These are phyloP conservation scores for Cladophialophora chaetospira DNA, from an alignment of 2,329 filamentous ascomycete species.

Conservation along the genomic window DNA sequence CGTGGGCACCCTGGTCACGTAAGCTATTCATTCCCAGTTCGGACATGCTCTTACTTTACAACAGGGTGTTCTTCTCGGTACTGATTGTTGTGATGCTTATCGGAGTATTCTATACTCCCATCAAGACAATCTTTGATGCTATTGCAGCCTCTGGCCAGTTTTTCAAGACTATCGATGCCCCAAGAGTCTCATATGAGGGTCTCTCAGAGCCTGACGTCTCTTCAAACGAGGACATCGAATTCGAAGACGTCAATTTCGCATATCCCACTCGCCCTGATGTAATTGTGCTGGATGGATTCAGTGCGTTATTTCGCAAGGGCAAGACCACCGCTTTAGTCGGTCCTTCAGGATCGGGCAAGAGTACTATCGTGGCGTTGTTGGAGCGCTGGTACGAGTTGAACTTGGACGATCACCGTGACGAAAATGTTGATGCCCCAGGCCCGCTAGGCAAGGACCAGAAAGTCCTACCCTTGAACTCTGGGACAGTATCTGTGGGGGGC, in stretches of 20 bases:
- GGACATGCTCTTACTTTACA: slow-evolving; percentile 1
- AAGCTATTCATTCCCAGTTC: slow-evolving; percentile 4
- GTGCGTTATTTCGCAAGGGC: slow-evolving; percentile 38
- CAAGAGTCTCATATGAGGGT: slow-evolving; percentile 47
- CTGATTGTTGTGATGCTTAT: slow-evolving; percentile 48
- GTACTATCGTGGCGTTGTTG: slow-evolving; percentile 47
- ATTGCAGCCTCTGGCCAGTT: slow-evolving; percentile 86
- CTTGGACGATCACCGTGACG: background rate
- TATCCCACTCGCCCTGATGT: slow-evolving; percentile 59
- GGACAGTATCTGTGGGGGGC: no score
- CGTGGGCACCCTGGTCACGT: slow-evolving; percentile 44
- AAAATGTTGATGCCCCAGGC: background rate
- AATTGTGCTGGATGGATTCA: slow-evolving; percentile 40
- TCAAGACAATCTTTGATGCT: slow-evolving; percentile 57
- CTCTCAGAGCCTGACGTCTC: slow-evolving; percentile 49
- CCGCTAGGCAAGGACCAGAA: no score
- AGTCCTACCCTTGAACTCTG: no score
- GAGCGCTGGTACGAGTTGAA: slow-evolving; percentile 47
- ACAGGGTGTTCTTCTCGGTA: slow-evolving; percentile 43
- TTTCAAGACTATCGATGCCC: slow-evolving; percentile 72
- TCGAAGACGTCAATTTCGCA: slow-evolving; percentile 68
- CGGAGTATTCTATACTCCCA: slow-evolving; percentile 37
- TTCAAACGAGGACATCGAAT: slow-evolving; percentile 66
- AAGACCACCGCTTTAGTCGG: slow-evolving; percentile 50
- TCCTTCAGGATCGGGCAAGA: slow-evolving; percentile 50